Percentiles rank a stretch among this genome's conserved stretches.
Conservation (phyloP, 2,329 filamentous ascomycete genomes). For the Grosmannia clavigera region DNA sequence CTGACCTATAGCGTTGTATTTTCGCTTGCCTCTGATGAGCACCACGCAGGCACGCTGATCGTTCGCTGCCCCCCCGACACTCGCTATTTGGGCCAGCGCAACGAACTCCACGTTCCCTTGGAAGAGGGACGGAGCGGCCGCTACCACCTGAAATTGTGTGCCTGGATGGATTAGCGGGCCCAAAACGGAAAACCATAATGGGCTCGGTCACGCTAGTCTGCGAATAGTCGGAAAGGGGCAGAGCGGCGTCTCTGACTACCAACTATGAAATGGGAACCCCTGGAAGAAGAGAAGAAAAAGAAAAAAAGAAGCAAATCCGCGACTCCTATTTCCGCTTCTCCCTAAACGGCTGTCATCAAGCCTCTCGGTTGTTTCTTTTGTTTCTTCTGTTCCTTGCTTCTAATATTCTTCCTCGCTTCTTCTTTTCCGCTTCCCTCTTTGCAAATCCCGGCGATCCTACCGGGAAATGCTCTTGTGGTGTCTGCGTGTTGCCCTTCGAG, state of each 20-base stretch:
- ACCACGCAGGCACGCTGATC: too few relatives aligned
- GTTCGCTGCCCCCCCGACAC: too few relatives aligned
- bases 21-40: too few relatives aligned
- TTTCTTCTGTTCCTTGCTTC: background rate
- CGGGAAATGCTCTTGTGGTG: background rate
- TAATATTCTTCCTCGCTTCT: background rate
- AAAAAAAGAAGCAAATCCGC: background rate
- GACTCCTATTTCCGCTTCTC: background rate
- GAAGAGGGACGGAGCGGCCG: too few relatives aligned
- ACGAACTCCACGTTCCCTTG: too few relatives aligned
- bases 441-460: background rate
- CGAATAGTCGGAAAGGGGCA: background rate
- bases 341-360: background rate
- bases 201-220: background rate
- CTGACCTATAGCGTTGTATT: too few relatives aligned
- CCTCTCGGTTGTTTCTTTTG: background rate
- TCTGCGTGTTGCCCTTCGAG: background rate
- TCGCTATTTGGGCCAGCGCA: too few relatives aligned
- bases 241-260: background rate
- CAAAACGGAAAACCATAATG: constrained; percentile 5
- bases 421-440: background rate
- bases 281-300: background rate
- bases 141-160: too few relatives aligned
- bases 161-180: constrained; percentile 1
- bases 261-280: background rate